A percentile compares a stretch with the other conserved stretches of the same genome.
Conservation (phyloP, 1,284 basidiomycete genomes). For the Cutaneotrichosporon dermatis region DNA sequence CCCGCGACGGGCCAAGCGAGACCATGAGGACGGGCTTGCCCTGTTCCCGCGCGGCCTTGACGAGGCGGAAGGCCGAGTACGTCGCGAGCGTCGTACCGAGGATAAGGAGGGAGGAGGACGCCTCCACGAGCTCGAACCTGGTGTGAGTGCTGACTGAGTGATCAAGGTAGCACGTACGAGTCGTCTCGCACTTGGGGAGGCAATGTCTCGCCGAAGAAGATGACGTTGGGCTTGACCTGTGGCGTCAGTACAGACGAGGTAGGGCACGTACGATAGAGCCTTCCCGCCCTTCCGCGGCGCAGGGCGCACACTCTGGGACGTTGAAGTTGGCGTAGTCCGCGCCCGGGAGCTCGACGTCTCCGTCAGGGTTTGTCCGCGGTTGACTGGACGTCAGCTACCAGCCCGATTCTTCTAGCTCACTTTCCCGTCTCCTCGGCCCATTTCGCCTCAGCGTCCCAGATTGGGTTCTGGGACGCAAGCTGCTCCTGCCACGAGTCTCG, state of each 20-base stretch:
- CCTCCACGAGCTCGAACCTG: slow-evolving; percentile 62
- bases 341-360: slow-evolving; percentile 80
- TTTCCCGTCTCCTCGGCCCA: slow-evolving; percentile 62
- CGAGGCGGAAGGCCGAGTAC: slow-evolving; percentile 80
- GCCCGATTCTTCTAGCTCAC: slow-evolving; percentile 15
- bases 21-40: slow-evolving; percentile 73
- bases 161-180: slow-evolving; percentile 57
- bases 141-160: not conserved
- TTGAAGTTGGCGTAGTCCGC: slow-evolving; percentile 69
- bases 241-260: not conserved
- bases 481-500: slow-evolving; percentile 69
- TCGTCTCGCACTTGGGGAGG: slow-evolving; percentile 58
- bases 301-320: slow-evolving; percentile 70
- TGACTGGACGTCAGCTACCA: slow-evolving; percentile 38
- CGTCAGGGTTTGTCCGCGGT: slow-evolving; percentile 82
- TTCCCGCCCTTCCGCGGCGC: slow-evolving; percentile 52
- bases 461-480: slow-evolving; percentile 68
- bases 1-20: slow-evolving; percentile 80
- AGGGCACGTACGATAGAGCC: slow-evolving; percentile 2
- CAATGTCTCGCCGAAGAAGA: slow-evolving; percentile 84
- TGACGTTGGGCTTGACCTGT: slow-evolving; percentile 69
- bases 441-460: slow-evolving; percentile 67
- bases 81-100: slow-evolving; percentile 87
- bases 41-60: slow-evolving; percentile 70
- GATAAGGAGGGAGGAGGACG: slow-evolving; percentile 65